Evolutionary conservation across 2,329 filamentous ascomycete species (phyloP), one percentile per base, ranked within the genome.

Genomic region (Botrytis deweyae): DNA sequence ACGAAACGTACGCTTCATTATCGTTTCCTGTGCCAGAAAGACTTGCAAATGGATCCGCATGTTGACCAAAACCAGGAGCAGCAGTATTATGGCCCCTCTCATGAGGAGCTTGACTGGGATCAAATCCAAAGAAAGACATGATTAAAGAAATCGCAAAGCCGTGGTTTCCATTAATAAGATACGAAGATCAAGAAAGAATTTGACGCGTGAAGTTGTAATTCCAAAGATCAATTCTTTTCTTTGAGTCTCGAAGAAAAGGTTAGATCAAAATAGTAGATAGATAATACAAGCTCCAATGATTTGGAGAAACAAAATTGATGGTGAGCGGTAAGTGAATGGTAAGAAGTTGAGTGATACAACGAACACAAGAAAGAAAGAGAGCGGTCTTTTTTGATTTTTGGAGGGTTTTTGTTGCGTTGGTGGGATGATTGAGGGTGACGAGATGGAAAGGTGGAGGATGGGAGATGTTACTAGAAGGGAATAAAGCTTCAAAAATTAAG

Each of bases 61-160:
- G 83, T 82, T 94, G 92, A 79, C 94, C 91, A 84, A 98, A 98
- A 81, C 94, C 94, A 71, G 92, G 89, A 55, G 91, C 91, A 72
- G 87, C 86, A 79, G 86, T 84, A 79, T 92, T 90, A 81, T 94
- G 92, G 78, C 88, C 86, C 72, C 83, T 83, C 82, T 91, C 89
- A 81, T 87, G 85, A 25, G 70, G 70, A 69, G 89, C 89, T 44
- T 91, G 88, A 76, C 87, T 88, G 73, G 91, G 87, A 81, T 97
- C 92, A 83, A 97, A 95, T 78, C 93, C 93, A 84, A 97, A 97
- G 87, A 97, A 97, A 49, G 94, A 95, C 95, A 97, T 96, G 78
- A 77, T 67, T 63, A 40, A 59, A 61, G n/a, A 65, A 65, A 61
- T 65, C 16, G 70, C 20, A 42, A 44, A 52, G 36, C 55, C 36